These are phyloP conservation scores for Apium graveolens DNA, from an alignment of 129 eudicot genomes.

Conservation along the genomic window DNA sequence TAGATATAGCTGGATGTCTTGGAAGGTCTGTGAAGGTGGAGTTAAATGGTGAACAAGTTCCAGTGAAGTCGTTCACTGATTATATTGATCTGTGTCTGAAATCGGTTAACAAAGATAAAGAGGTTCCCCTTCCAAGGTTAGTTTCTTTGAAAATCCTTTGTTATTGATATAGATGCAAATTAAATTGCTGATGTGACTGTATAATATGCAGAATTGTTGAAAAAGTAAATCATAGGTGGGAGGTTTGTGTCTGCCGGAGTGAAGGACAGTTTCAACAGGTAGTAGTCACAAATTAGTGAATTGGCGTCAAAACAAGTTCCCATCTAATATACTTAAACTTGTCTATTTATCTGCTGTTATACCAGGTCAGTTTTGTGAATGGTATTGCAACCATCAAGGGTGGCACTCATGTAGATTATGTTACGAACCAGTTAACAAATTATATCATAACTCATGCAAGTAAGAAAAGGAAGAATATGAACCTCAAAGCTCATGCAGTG, in stretches of 20 bases:
- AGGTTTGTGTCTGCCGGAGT: slow-evolving; percentile 61
- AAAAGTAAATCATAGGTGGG: slow-evolving; percentile 73
- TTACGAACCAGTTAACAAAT: slow-evolving; percentile 69
- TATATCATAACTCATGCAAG: slow-evolving; percentile 38
- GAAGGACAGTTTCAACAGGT: slow-evolving; percentile 98
- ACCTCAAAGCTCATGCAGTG: slow-evolving; percentile 54
- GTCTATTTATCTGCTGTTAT: slow-evolving; percentile 7
- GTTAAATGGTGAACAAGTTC: slow-evolving; percentile 58
- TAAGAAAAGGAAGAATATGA: slow-evolving; percentile 56
- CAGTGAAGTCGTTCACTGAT: slow-evolving; percentile 60
- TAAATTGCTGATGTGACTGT: background rate
- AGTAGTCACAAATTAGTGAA: background rate
- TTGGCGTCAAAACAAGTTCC: background rate
- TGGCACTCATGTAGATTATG: slow-evolving; percentile 89
- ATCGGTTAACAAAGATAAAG: slow-evolving; percentile 26
- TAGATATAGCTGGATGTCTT: slow-evolving; percentile 87
- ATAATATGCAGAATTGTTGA: slow-evolving; percentile 37
- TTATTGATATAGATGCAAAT: background rate
- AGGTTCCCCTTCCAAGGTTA: slow-evolving; percentile 34
- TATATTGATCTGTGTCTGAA: slow-evolving; percentile 64
- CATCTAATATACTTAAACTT: background rate
- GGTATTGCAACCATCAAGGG: slow-evolving; percentile 85
- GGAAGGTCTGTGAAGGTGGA: slow-evolving; percentile 77
- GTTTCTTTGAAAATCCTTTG: background rate
- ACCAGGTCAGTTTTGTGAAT: slow-evolving; percentile 92